Conservation (phyloP, 1,284 basidiomycete species). For the Hymenochaete sp. region DNA sequence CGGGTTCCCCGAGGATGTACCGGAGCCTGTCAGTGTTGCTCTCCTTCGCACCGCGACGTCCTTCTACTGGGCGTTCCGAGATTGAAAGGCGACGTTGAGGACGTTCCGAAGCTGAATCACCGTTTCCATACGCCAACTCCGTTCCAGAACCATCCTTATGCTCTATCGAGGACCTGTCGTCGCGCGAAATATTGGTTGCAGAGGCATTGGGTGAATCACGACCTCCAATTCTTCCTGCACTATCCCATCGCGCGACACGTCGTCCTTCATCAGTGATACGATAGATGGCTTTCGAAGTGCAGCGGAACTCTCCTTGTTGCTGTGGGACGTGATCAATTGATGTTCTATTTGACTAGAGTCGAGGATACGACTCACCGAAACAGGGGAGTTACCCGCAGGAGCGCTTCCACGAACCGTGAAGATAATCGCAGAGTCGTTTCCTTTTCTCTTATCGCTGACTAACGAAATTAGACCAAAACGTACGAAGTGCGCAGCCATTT, state of each 20-base stretch:
- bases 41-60: slow-evolving; percentile 56
- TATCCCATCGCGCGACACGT: slow-evolving; percentile 76
- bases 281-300: slow-evolving; percentile 91
- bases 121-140: slow-evolving; percentile 29
- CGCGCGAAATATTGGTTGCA: slow-evolving; percentile 43
- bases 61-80: slow-evolving; percentile 63
- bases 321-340: slow-evolving; percentile 26
- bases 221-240: slow-evolving; percentile 25
- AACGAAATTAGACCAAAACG: slow-evolving; percentile 86
- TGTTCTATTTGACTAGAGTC: slow-evolving; percentile 7
- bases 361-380: slow-evolving; percentile 45
- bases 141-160: slow-evolving; percentile 34
- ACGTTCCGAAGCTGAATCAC: slow-evolving; percentile 28
- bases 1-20: slow-evolving; percentile 91
- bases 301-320: slow-evolving; percentile 92
- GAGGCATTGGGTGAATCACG: slow-evolving; percentile 59
- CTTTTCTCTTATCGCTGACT: slow-evolving; percentile 82
- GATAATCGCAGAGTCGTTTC: slow-evolving; percentile 81
- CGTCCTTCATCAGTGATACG: slow-evolving; percentile 88
- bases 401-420: slow-evolving; percentile 81
- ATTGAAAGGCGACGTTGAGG: slow-evolving; percentile 47
- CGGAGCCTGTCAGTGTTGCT: slow-evolving; percentile 85
- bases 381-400: slow-evolving; percentile 56
- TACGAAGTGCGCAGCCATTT: slow-evolving; percentile 96
- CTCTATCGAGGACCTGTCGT: slow-evolving; percentile 36